These are phyloP conservation scores for Backusella psychrophila DNA, from an alignment of 192 early-diverging fungal species.

Conservation along the genomic window DNA sequence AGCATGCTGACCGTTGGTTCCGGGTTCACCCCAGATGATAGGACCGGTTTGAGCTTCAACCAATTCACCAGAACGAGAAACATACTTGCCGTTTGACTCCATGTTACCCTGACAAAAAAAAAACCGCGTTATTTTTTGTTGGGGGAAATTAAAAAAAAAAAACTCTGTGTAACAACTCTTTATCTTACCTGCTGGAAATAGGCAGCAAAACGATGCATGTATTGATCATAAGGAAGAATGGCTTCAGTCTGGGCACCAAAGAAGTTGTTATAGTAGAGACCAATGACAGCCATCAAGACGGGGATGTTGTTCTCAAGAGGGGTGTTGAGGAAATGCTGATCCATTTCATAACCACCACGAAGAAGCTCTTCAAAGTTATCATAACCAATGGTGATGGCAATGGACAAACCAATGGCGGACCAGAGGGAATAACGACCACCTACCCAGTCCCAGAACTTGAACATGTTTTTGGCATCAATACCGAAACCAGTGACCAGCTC, in stretches of 20 bases:
- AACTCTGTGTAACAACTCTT: background rate
- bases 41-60: conserved; percentile 91
- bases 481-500: conserved; percentile 88
- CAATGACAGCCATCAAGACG: conserved; percentile 82
- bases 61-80: conserved; percentile 75
- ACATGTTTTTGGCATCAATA: conserved; percentile 97
- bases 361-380: conserved; percentile 94
- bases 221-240: conserved; percentile 98
- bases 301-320: conserved; percentile 95
- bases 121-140: background rate
- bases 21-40: conserved; percentile 99
- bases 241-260: conserved; percentile 91
- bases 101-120: conserved; percentile 78
- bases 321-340: conserved; percentile 89
- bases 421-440: conserved; percentile 99
- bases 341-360: conserved; percentile 93
- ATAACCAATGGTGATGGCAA: conserved; percentile 91
- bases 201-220: conserved; percentile 95
- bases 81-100: conserved; percentile 98
- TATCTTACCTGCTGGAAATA: conserved; percentile 90
- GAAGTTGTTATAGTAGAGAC: conserved; percentile 99
- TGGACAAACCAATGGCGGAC: conserved; percentile 99
- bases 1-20: conserved; percentile 99
- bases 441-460: conserved; percentile 99
- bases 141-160: background rate